phyloP scores from a whole-genome alignment of 257 asterid genomes.

The Salvia hispanica region DNA sequence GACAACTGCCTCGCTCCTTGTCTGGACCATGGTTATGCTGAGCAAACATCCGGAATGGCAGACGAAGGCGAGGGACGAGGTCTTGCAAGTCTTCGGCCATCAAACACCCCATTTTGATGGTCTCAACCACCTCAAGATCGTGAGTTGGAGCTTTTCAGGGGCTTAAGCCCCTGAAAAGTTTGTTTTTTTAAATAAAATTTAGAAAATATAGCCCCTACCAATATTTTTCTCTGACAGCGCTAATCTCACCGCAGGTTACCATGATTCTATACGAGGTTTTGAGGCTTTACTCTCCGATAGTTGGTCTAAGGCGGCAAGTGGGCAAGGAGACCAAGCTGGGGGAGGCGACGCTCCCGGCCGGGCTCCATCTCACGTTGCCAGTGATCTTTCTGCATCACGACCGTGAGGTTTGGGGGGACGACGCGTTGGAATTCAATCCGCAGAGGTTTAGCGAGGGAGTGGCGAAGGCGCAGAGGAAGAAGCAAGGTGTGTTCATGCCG shows the following conservation, averaged over 20 bases:
- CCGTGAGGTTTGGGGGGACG: conserved; percentile 47
- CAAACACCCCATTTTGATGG: conserved; percentile 38
- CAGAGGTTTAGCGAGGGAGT: no score
- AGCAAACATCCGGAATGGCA: no score
- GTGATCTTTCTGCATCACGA: conserved; percentile 27
- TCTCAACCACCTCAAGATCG: conserved; percentile 40
- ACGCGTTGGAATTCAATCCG: conserved; percentile 41
- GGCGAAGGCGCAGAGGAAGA: no score
- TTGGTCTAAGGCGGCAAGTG: not conserved
- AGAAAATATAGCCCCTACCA: no score
- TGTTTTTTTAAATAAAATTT: no score
- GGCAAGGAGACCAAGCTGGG: conserved; percentile 36
- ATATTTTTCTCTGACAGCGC: no score
- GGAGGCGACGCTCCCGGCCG: conserved; percentile 18
- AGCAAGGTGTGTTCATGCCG: no score
- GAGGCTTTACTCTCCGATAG: conserved; percentile 41
- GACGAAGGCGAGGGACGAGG: no score
- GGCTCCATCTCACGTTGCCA: conserved; percentile 25
- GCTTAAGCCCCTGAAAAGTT: no score
- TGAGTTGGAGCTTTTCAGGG: no score
- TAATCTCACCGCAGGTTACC: not conserved
- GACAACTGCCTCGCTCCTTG: no score
- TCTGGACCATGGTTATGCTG: no score
- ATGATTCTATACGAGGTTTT: conserved; percentile 27
- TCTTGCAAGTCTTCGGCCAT: conserved; percentile 31